Base-by-base conservation (phyloP, 2,329 filamentous ascomycete genomes). In the Diaporthe sp. region DNA sequence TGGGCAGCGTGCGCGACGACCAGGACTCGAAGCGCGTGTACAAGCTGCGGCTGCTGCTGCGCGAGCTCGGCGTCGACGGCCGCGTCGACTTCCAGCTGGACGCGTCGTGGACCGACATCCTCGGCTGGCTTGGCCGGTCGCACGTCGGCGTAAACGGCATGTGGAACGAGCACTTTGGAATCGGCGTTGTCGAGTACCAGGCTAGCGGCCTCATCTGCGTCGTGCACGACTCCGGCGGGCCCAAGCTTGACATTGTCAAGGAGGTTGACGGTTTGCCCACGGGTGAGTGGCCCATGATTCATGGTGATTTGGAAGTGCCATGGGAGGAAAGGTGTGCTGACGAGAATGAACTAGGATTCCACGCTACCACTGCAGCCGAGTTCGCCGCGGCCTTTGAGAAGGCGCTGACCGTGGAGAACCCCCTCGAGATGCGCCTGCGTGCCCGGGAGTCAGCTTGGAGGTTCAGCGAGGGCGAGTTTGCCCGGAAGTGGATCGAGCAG, bases 91-190 rank as follows among this genome's bases (percentile, higher is more conserved):
- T 99, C 83, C 91, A 97, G 78, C 92, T 95, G 74, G 96, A 99
- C 83, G 96, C 95, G 0, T 92, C 94, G 37, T 99, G 96, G 95
- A 92, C 94, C 4, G 91, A 95, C 79, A 94, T 99, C 72, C 88
- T 98, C 13, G 90, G 94, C 44, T 95, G 94, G 91, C 87, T 98
- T 76, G 87, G 91, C 72, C 92, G 88, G 77, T 92, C 94, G 5
- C 96, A 92, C 25, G 91, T 99, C 2, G 97, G 97, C 68, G 95
- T 98, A 42, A 99, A 99, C 80, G 95, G 94, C 81, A 99, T 99
- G 97, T 99, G 97, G 96, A 98, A 98, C 83, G 97, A 99, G 86
- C 97, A 99, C 84, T 99, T 99, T 83, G 97, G 97, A 31, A 99
- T 99, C 76, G 97, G 97, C 1, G 96, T 98, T 22, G 97, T 99